Evolutionary conservation across 495 filamentous ascomycete species (phyloP).

Genomic region (Daldinia childiae): DNA sequence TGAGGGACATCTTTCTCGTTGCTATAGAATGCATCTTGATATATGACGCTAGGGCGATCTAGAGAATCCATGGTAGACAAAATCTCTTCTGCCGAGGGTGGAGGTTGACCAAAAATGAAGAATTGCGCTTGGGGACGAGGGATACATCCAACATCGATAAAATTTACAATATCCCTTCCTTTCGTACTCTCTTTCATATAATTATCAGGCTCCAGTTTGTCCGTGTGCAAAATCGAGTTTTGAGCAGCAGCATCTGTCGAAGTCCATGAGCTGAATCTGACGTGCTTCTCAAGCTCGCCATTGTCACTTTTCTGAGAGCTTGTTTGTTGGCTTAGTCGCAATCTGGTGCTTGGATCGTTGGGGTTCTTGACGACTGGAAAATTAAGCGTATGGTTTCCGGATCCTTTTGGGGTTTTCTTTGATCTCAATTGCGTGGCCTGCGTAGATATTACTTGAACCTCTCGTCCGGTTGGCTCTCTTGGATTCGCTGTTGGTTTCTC

Average conservation of each 20-base stretch:
- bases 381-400: slow-evolving; percentile 56
- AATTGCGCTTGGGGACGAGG: slow-evolving; percentile 38
- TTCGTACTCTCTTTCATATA: slow-evolving; percentile 11
- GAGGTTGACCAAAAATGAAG: slow-evolving; percentile 43
- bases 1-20: slow-evolving; percentile 87
- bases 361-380: slow-evolving; percentile 86
- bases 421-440: slow-evolving; percentile 32
- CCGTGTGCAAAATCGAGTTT: slow-evolving; percentile 10
- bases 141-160: slow-evolving; percentile 33
- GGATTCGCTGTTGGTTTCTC: slow-evolving; percentile 1
- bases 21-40: slow-evolving; percentile 88
- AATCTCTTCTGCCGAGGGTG: slow-evolving; percentile 54
- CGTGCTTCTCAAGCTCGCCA: slow-evolving; percentile 50
- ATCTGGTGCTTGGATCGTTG: slow-evolving; percentile 68
- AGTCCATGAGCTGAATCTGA: slow-evolving; percentile 47
- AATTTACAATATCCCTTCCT: slow-evolving; percentile 8
- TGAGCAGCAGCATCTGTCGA: slow-evolving; percentile 10
- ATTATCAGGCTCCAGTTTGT: slow-evolving; percentile 13
- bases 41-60: slow-evolving; percentile 66
- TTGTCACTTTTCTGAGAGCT: slow-evolving; percentile 54
- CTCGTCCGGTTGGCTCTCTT: neutral
- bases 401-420: slow-evolving; percentile 34
- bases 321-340: slow-evolving; percentile 74
- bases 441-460: slow-evolving; percentile 18
- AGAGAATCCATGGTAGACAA: slow-evolving; percentile 54